Evolutionary conservation across 2,329 filamentous ascomycete species (phyloP).

Genomic region (Chaetomiaceae sp.): DNA sequence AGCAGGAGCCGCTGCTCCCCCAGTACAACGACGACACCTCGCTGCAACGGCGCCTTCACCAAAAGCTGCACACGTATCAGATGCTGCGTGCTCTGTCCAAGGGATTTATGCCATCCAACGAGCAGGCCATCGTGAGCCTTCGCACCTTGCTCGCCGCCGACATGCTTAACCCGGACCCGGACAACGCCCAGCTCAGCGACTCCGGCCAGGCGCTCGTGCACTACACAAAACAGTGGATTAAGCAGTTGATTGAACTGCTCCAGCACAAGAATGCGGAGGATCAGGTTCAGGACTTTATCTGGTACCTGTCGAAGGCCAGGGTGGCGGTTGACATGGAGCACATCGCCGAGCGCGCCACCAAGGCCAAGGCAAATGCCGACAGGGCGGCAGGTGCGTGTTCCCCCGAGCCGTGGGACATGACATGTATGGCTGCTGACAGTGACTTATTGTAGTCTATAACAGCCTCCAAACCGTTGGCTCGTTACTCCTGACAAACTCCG

Average conservation of each 20-base stretch:
- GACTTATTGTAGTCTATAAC: constrained; percentile 57
- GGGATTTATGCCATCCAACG: constrained; percentile 89
- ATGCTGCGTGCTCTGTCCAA: constrained; percentile 77
- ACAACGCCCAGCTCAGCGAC: constrained; percentile 68
- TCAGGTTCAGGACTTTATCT: constrained; percentile 87
- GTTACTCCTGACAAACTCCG: constrained; percentile 81
- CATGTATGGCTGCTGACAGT: constrained; percentile 21
- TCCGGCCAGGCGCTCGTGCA: constrained; percentile 70
- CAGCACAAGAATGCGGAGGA: constrained; percentile 77
- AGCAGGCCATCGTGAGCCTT: constrained; percentile 75
- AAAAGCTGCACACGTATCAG: constrained; percentile 91
- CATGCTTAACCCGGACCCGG: constrained; percentile 52
- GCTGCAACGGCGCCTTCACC: constrained; percentile 71
- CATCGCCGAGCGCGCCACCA: constrained; percentile 55
- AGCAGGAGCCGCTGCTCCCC: constrained; percentile 75
- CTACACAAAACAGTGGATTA: constrained; percentile 67
- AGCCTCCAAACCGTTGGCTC: constrained; percentile 79
- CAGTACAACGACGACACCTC: constrained; percentile 77
- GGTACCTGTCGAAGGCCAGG: constrained; percentile 73
- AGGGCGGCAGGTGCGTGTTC: constrained; percentile 57
- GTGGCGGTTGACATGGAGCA: constrained; percentile 63
- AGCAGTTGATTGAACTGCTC: constrained; percentile 75
- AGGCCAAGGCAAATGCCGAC: constrained; percentile 64
- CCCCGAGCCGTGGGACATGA: not conserved
- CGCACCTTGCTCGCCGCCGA: constrained; percentile 74